These are phyloP conservation scores for Clarireedia paspali DNA, from an alignment of 2,329 filamentous ascomycete genomes.

Conservation along the genomic window DNA sequence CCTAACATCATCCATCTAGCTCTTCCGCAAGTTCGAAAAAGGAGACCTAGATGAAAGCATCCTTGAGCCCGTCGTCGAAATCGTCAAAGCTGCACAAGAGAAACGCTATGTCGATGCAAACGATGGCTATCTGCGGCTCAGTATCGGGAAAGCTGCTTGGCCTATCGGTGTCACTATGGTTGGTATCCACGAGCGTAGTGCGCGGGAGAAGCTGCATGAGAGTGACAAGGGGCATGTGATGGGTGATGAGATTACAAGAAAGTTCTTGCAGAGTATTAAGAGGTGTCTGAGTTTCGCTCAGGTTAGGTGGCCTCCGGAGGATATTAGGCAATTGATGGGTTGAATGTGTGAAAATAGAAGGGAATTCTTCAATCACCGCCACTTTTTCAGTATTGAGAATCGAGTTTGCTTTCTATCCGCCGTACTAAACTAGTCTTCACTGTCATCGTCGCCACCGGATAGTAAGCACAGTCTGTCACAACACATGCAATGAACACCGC, in stretches of 20 bases:
- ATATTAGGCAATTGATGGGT: constrained; percentile 92
- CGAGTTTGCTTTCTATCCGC: too few relatives aligned
- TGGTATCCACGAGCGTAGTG: constrained; percentile 95
- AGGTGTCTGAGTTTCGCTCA: constrained; percentile 93
- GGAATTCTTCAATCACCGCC: too few relatives aligned
- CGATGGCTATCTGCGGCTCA: constrained; percentile 84
- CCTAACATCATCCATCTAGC: constrained; percentile 33
- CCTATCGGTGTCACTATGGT: constrained; percentile 99
- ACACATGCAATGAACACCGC: too few relatives aligned
- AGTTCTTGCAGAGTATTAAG: constrained; percentile 97
- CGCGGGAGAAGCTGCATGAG: constrained; percentile 89
- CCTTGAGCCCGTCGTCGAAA: constrained; percentile 78
- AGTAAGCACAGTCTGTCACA: too few relatives aligned
- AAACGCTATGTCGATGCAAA: constrained; percentile 93
- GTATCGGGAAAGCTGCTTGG: constrained; percentile 96
- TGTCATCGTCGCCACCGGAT: too few relatives aligned
- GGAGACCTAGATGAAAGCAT: constrained; percentile 71
- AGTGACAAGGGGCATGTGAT: constrained; percentile 88
- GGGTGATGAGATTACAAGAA: constrained; percentile 91
- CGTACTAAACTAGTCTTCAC: too few relatives aligned
- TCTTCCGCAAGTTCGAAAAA: constrained; percentile 85
- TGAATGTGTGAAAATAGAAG: constrained; percentile 7
- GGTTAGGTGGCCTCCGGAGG: constrained; percentile 89
- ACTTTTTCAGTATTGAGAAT: too few relatives aligned
- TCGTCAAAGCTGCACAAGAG: constrained; percentile 84